These are phyloP conservation scores for Conidiobolus incongruus DNA, from an alignment of 371 early-diverging fungal genomes.

Conservation along the genomic window DNA sequence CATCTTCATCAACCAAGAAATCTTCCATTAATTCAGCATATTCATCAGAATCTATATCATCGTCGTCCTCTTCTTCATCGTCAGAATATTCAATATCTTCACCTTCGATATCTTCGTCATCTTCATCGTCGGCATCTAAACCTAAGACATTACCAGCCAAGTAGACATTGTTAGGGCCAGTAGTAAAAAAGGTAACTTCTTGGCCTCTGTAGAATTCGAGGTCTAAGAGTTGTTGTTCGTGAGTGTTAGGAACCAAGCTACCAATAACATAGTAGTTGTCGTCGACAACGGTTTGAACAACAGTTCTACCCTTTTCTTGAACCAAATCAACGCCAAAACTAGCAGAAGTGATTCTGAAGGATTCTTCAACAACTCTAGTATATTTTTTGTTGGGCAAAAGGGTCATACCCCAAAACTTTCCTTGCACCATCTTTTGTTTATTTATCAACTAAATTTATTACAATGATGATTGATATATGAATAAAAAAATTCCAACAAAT, in stretches of 20 bases:
- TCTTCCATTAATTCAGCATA: background rate
- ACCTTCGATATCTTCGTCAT: conserved; percentile 17
- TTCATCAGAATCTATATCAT: background rate
- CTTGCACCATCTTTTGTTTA: too few species aligned
- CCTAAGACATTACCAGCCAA: conserved; percentile 53
- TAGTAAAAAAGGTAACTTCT: conserved; percentile 37
- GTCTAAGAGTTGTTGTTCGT: conserved; percentile 49
- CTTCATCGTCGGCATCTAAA: conserved; percentile 9
- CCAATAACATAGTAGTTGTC: conserved; percentile 52
- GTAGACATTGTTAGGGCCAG: conserved; percentile 34
- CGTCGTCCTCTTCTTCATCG: background rate
- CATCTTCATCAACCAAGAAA: background rate
- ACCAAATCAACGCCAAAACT: conserved; percentile 5
- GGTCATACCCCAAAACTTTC: too few species aligned
- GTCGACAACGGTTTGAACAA: conserved; percentile 36
- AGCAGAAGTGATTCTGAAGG: conserved; percentile 57
- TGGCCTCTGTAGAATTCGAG: conserved; percentile 53
- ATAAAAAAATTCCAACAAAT: too few species aligned
- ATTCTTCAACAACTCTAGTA: conserved; percentile 38
- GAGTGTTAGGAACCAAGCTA: conserved; percentile 42
- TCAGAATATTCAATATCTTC: background rate
- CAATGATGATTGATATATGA: too few species aligned
- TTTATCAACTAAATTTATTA: too few species aligned
- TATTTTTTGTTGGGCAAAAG: conserved; percentile 53
- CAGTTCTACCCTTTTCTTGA: conserved; percentile 19